Evolutionary conservation across 1,284 basidiomycete genomes (phyloP).

Genomic region (Marasmius sp.): DNA sequence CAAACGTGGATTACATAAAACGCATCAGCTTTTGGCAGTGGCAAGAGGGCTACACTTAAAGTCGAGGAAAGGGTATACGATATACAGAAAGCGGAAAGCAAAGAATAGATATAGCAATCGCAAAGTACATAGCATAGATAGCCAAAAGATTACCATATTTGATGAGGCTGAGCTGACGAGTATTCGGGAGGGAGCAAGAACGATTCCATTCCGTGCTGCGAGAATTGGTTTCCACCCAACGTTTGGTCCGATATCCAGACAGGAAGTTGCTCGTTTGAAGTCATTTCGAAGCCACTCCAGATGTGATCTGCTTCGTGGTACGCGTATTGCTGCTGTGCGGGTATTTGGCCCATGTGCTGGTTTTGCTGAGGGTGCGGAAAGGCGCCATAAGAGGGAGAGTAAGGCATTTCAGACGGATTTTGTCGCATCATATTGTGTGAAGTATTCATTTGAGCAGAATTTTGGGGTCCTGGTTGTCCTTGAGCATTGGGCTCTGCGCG

Average conservation of each 20-base stretch:
- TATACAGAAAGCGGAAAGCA: background rate
- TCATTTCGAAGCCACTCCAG: conserved; percentile 70
- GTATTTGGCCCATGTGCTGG: conserved; percentile 16
- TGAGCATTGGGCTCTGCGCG: conserved; percentile 41
- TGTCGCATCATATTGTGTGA: conserved; percentile 8
- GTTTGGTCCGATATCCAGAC: conserved; percentile 83
- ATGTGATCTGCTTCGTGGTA: conserved; percentile 63
- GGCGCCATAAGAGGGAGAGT: conserved; percentile 45
- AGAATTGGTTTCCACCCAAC: conserved; percentile 69
- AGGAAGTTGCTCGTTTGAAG: conserved; percentile 70
- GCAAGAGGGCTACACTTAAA: background rate
- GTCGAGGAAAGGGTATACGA: conserved; percentile 64
- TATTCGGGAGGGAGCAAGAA: conserved; percentile 77
- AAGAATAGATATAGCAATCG: conserved; percentile 1
- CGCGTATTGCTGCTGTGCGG: conserved; percentile 18
- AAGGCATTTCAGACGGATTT: conserved; percentile 27
- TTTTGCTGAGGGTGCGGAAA: conserved; percentile 24
- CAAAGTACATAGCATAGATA: background rate
- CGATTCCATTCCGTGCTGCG: conserved; percentile 80
- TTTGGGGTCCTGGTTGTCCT: conserved; percentile 34
- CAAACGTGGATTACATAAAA: background rate
- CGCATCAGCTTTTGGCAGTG: background rate
- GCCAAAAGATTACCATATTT: conserved; percentile 59
- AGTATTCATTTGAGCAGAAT: background rate
- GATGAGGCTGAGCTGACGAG: conserved; percentile 51